These are phyloP conservation scores for Carex pumila DNA, from an alignment of 176 grass and related monocot species.

Conservation along the genomic window DNA sequence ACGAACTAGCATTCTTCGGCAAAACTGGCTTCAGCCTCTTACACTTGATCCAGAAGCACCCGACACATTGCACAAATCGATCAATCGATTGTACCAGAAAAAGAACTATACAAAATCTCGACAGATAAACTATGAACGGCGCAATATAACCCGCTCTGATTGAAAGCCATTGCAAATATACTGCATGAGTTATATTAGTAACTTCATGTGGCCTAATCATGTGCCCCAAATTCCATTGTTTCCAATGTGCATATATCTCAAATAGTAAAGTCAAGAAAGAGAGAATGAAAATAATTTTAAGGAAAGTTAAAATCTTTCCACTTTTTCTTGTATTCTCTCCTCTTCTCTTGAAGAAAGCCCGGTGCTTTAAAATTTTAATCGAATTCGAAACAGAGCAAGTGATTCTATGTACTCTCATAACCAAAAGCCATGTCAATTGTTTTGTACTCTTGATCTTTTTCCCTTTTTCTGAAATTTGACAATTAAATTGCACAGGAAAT, in stretches of 20 bases:
- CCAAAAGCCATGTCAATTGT: constrained; percentile 81
- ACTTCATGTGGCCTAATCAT: constrained; percentile 46
- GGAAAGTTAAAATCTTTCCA: constrained; percentile 38
- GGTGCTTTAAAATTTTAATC: constrained; percentile 1
- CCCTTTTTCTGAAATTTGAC: constrained; percentile 30
- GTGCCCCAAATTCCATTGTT: constrained; percentile 61
- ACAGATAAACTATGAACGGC: constrained; percentile 51
- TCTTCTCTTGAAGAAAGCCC: constrained; percentile 46
- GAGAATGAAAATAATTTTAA: constrained; percentile 48
- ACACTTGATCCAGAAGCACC: constrained; percentile 83
- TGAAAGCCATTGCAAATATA: constrained; percentile 54
- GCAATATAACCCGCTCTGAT: constrained; percentile 58
- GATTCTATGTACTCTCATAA: constrained; percentile 71
- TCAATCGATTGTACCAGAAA: constrained; percentile 78
- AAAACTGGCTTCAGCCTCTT: constrained; percentile 52
- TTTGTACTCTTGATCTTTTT: constrained; percentile 60
- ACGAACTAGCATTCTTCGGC: constrained; percentile 9
- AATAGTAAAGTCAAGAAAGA: constrained; percentile 54
- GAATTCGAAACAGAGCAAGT: constrained; percentile 34
- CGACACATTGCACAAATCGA: constrained; percentile 64
- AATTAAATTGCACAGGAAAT: constrained; percentile 1
- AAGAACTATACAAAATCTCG: constrained; percentile 71
- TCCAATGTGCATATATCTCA: constrained; percentile 59
- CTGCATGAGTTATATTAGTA: constrained; percentile 42
- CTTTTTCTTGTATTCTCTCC: constrained; percentile 29